A percentile compares a stretch with the other conserved stretches of the same genome.
Conservation (phyloP, 148 eudicot genomes). For the Rhododendron molle region DNA sequence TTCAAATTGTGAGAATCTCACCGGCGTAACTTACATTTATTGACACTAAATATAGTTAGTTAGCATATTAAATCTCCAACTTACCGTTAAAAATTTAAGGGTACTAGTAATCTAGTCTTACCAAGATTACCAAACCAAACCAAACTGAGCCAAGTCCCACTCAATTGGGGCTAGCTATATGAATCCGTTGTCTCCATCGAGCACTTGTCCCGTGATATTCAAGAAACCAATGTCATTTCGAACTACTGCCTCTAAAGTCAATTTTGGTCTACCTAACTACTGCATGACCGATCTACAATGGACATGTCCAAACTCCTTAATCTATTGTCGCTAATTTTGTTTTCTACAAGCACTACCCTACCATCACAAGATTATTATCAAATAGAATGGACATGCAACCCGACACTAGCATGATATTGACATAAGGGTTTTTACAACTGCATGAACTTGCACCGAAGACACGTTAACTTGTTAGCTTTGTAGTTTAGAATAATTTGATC, state of each 20-base stretch:
- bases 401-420: background rate
- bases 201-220: background rate
- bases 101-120: background rate
- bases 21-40: background rate
- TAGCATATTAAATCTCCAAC: constrained; percentile 1
- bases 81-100: background rate
- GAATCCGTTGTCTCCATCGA: background rate
- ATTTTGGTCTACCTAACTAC: no score
- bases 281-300: background rate
- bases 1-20: constrained; percentile 1
- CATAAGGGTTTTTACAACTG: background rate
- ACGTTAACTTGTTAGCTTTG: background rate
- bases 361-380: background rate
- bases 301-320: background rate
- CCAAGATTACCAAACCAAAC: background rate
- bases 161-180: background rate
- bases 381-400: background rate
- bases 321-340: background rate
- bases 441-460: background rate
- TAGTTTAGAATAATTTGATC: background rate
- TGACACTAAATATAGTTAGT: background rate
- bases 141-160: background rate
- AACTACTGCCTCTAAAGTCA: background rate
- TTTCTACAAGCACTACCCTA: background rate
- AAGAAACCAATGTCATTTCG: background rate